These are phyloP conservation scores for Colletotrichum cuscutae DNA, from an alignment of 2,329 filamentous ascomycete genomes.

Conservation along the genomic window DNA sequence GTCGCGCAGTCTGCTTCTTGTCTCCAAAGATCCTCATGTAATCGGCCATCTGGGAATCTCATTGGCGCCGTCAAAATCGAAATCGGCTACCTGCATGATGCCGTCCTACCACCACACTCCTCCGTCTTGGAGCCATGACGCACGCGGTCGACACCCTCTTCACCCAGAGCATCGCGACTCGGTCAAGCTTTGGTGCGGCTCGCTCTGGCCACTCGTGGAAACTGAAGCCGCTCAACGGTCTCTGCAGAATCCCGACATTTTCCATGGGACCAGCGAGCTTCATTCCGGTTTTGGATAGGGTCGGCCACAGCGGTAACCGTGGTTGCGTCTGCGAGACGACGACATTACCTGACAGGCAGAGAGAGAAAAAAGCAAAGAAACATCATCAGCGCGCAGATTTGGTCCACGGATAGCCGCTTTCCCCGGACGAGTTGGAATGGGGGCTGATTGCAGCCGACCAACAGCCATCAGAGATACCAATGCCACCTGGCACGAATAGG, in stretches of 20 bases:
- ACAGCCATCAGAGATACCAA: neutral
- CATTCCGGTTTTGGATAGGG: neutral
- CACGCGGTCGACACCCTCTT: neutral
- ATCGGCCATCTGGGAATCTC: neutral
- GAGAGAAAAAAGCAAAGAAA: neutral
- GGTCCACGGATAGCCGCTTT: neutral
- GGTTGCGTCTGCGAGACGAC: neutral
- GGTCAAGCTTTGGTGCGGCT: conserved; percentile 24
- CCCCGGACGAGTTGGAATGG: neutral
- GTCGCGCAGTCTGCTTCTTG: neutral
- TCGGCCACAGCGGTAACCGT: neutral
- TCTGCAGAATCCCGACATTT: neutral
- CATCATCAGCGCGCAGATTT: neutral
- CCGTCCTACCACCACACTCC: conserved; percentile 36
- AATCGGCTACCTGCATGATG: conserved; percentile 42
- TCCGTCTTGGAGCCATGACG: conserved; percentile 8
- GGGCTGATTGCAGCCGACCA: neutral
- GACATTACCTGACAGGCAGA: neutral
- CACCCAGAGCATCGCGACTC: conserved; percentile 1
- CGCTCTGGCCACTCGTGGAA: neutral
- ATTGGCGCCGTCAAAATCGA: conserved; percentile 35
- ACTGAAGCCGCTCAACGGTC: neutral
- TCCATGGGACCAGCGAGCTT: neutral
- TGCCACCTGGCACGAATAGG: conserved; percentile 24
- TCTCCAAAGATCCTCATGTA: neutral